These are phyloP conservation scores for Hibiscus trionum DNA, from an alignment of 345 rosid genomes.

Conservation along the genomic window DNA sequence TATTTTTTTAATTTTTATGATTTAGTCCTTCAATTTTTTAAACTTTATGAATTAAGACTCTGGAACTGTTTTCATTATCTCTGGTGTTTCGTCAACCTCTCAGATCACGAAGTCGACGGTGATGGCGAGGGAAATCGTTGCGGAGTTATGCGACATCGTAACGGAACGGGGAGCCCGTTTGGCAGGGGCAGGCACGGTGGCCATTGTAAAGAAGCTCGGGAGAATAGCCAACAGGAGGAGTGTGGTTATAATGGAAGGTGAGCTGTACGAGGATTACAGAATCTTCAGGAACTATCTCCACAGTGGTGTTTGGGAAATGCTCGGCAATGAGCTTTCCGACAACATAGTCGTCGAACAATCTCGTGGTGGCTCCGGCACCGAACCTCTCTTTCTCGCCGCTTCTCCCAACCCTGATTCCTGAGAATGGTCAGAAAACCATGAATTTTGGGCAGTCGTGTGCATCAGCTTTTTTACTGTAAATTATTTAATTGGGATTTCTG, in stretches of 20 bases:
- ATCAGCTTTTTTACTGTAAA: background rate
- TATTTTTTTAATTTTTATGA: too few relatives aligned
- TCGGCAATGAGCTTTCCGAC: constrained; percentile 41
- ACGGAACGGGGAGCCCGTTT: constrained; percentile 62
- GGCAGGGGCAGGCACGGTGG: constrained; percentile 58
- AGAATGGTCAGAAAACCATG: background rate
- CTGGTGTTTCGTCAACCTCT: background rate
- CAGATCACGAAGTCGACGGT: constrained; percentile 41
- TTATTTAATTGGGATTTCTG: background rate
- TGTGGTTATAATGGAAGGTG: constrained; percentile 53
- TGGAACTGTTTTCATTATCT: background rate
- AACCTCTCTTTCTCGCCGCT: constrained; percentile 50
- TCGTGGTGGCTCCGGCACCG: constrained; percentile 54
- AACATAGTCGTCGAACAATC: constrained; percentile 43
- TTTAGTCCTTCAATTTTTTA: too few relatives aligned
- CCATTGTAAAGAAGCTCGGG: constrained; percentile 53
- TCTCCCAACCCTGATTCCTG: constrained; percentile 16
- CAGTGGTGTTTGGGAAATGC: constrained; percentile 35
- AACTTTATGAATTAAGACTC: background rate
- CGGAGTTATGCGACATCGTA: constrained; percentile 55
- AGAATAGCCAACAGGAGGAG: constrained; percentile 46
- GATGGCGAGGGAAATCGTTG: constrained; percentile 41
- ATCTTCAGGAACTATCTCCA: constrained; percentile 57
- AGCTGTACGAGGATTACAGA: constrained; percentile 53
- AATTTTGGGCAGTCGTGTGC: background rate